Base-by-base conservation (phyloP, 1,284 basidiomycete species). In the Cryptococcus sp. region DNA sequence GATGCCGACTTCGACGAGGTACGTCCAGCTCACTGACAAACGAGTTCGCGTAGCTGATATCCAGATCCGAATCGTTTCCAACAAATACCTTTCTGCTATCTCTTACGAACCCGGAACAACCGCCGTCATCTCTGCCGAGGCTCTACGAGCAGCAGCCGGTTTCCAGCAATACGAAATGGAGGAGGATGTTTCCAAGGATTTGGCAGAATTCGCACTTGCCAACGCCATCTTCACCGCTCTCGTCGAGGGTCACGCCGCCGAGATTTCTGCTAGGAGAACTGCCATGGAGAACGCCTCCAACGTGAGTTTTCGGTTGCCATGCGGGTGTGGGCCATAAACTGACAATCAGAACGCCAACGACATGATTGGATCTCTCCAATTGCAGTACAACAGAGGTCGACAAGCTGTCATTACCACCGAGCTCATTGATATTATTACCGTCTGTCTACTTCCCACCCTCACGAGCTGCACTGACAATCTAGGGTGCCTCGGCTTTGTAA, bases 251-350 rank as follows among this genome's bases (percentile, higher is more conserved):
- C 93, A 98, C 76, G 94, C 96, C 55, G 91, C 92, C 66, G 94
- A 98, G 78, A 88, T 67, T 48, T 67, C 61, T 50, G 69, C 67
- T 47, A 83, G 91, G 77, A 88, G 94, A 65, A 98, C 96, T 68
- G 94, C 96, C 72, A 99, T 99, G 94, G 94, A 98, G 85, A 98
- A 94, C 73, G 96, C 94, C 48, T 94, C 93, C 62, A 98, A 93
- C 74, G 73, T 74, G 64, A 53, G 70, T 66, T n/a, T 4, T 16
- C 7, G 1, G 53, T 4, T 14, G 32, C 36, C 18, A 16, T 39
- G 7, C 16, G 7, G 4, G 5, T 39, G 7, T 39, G 14, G 36
- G n/a, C n/a, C 18, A 39, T 23, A 52, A 13, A 42, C 53, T 25
- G 24, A 31, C 25, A 13, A 37, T 19, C 54, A 81, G 86, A 98